These are phyloP conservation scores for Xylaria polymorpha DNA, from an alignment of 2,329 filamentous ascomycete genomes.

Conservation along the genomic window DNA sequence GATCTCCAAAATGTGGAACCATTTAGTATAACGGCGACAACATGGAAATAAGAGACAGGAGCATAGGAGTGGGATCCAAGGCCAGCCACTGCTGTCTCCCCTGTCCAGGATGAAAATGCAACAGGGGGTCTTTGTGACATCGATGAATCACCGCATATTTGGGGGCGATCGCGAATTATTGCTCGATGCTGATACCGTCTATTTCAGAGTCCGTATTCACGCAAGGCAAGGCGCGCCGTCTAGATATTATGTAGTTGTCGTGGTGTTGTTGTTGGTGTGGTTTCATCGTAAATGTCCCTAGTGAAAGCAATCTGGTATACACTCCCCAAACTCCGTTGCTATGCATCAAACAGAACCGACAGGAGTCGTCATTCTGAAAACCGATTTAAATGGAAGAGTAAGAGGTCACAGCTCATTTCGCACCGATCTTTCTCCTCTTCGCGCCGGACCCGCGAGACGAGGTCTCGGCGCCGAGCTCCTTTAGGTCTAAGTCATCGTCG, in stretches of 20 bases:
- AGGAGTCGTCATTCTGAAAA: conserved; percentile 19
- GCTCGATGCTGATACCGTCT: background rate
- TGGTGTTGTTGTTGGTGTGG: background rate
- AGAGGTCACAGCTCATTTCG: conserved; percentile 31
- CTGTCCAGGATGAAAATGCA: background rate
- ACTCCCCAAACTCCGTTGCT: conserved; percentile 45
- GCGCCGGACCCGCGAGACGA: conserved; percentile 43
- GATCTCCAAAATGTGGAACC: conserved; percentile 19
- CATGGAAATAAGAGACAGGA: conserved; percentile 14
- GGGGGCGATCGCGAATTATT: background rate
- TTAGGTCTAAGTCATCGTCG: conserved; percentile 50
- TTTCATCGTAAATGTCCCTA: conserved; percentile 9
- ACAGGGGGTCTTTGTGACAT: conserved; percentile 8
- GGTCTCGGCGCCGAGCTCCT: conserved; percentile 37
- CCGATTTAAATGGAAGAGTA: background rate
- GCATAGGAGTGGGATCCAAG: background rate
- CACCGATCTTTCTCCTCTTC: conserved; percentile 46
- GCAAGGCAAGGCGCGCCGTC: conserved; percentile 5
- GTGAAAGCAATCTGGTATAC: conserved; percentile 44
- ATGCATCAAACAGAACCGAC: conserved; percentile 43
- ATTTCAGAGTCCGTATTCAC: conserved; percentile 7
- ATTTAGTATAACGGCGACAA: conserved; percentile 7
- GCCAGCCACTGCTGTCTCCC: background rate
- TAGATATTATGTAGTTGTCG: conserved; percentile 1
- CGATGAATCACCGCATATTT: conserved; percentile 4